These are phyloP conservation scores for Rhodomyrtus psidioides DNA, from an alignment of 441 rosid genomes.

Conservation along the genomic window DNA sequence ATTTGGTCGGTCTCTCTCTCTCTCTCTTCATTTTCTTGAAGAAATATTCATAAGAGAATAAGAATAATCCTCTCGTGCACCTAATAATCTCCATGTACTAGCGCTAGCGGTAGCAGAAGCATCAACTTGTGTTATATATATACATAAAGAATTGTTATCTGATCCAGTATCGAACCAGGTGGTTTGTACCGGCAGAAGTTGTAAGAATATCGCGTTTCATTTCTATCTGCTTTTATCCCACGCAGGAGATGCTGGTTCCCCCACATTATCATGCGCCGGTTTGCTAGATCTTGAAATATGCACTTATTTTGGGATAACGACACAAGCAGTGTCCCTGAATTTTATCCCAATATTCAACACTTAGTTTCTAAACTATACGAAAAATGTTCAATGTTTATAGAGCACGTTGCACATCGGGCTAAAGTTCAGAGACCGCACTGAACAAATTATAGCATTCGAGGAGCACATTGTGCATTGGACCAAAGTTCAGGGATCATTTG, in stretches of 20 bases:
- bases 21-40: not conserved
- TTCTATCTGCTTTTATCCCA: not conserved
- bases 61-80: not conserved
- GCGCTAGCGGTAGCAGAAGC: not conserved
- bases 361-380: too few relatives aligned
- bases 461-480: too few relatives aligned
- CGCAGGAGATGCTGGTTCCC: not conserved
- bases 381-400: too few relatives aligned
- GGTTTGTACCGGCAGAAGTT: not conserved
- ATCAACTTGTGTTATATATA: not conserved
- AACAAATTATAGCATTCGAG: too few relatives aligned
- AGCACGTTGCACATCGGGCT: too few relatives aligned
- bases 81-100: not conserved
- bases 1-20: slow-evolving; percentile 24
- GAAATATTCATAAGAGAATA: not conserved
- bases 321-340: too few relatives aligned
- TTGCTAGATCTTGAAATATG: not conserved
- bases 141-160: not conserved
- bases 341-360: too few relatives aligned
- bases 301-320: too few relatives aligned
- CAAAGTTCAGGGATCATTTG: too few relatives aligned
- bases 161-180: slow-evolving; percentile 8
- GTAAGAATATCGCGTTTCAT: not conserved
- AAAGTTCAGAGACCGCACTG: too few relatives aligned
- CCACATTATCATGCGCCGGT: too few relatives aligned